Evolutionary conservation across 495 filamentous ascomycete species (phyloP), one percentile per base, ranked within the genome.

Genomic region (Apiosordaria backusii): DNA sequence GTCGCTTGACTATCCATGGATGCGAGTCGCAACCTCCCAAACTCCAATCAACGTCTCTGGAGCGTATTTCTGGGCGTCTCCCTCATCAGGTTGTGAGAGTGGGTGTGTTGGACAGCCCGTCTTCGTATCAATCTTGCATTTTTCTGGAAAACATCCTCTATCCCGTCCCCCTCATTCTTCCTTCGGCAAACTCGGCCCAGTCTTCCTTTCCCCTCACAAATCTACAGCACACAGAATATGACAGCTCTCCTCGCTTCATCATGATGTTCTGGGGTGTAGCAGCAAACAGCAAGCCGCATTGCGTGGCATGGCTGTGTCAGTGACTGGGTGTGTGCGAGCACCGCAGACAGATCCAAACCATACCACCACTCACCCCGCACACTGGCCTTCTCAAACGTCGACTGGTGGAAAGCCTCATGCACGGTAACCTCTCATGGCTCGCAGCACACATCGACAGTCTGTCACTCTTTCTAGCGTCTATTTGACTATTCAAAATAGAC

Each of bases 311-410:
- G 5, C 13, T 45, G 35, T 45, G 35, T 45, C 35, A 45, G 0
- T 35, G 29, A 10, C 6, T 35, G 29, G 29, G 2, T 45, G 35
- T 9, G 35, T 45, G 35, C 3, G 35, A 45, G 35, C 35, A 45
- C 35, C 35, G 16, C 35, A 45, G 35, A 15, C 35, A 45, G 35
- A 45, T 45, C 35, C 35, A 45, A 45, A 45, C 13, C 35, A 45
- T 45, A 7, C 35, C 35, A 57, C 67, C 63, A 68, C 55, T 68
- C 62, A 62, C 59, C 67, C 67, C 53, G 50, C 59, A 59, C n/a
- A 57, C 53, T 57, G 58, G 29, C 67, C 58, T 35, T 62, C 57
- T 60, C 57, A 58, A 26, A 53, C 63, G 54, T 60, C 60, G 26
- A 65, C 54, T 65, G 63, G 67, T 63, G 50, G 58, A 57, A 59